Conservation (phyloP, 495 filamentous ascomycete species). For the Aspergillus leporis region DNA sequence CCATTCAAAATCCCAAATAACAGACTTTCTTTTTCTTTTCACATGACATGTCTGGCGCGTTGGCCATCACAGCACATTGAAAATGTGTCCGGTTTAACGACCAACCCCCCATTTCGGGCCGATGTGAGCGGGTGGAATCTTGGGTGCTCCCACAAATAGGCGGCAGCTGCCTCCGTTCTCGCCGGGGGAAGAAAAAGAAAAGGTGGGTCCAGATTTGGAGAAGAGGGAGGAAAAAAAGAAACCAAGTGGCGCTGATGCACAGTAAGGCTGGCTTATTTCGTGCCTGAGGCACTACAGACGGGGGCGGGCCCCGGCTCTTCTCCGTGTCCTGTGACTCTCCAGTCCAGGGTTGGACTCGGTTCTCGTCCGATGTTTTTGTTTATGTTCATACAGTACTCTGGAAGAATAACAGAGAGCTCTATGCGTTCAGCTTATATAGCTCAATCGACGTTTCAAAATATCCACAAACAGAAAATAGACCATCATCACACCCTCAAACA, state of each 20-base stretch:
- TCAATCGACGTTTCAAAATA: background rate
- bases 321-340: background rate
- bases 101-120: background rate
- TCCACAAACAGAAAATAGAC: background rate
- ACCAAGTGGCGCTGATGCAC: background rate
- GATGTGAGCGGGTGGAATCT: background rate
- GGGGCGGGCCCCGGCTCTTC: no score
- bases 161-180: constrained; percentile 4
- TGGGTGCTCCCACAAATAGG: background rate
- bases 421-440: background rate
- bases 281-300: background rate
- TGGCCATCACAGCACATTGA: background rate
- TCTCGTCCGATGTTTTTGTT: background rate
- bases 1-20: background rate
- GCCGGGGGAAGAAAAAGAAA: background rate
- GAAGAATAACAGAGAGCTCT: background rate
- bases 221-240: background rate
- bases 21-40: background rate
- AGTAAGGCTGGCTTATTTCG: background rate
- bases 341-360: background rate
- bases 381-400: background rate
- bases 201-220: constrained; percentile 2
- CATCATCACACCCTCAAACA: no score
- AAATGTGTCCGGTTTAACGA: background rate
- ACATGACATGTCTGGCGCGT: background rate